Base-by-base conservation (phyloP, 192 early-diverging fungal species). In the Coemansia sp. region DNA sequence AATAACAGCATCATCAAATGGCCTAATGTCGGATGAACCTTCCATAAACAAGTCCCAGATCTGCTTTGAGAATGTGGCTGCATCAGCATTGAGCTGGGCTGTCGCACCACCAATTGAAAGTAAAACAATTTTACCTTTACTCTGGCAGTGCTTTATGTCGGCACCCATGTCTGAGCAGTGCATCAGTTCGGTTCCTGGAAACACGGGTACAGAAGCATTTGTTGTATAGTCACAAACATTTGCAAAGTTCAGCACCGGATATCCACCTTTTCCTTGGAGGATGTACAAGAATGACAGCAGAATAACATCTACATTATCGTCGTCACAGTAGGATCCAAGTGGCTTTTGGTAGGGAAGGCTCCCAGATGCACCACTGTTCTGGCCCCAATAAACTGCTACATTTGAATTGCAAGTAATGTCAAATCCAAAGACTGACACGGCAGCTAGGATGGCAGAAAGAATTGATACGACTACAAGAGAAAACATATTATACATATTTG, bases 11-110 rank as follows among this genome's bases (percentile, higher is more conserved):
- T 88, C 82, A 21, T 88, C 91, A 56, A 95, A 89, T 3, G 93
- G 93, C 6, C 92, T 84, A 16, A 71, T 75, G 6, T 62, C 18
- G 5, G 88, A 85, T 1, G 78, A 76, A 1, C 92, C 91, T 16
- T 86, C 89, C 63, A 92, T 77, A 66, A 94, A 94, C 36, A 91
- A 64, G 65, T 94, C 86, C 88, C 89, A 94, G 22, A 95, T 79
- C 46, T 89, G 88, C 40, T 87, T 66, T 1, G 94, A 92, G 70
- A 92, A 88, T 21, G 78, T 82, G 3, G 54, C 77, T 19, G 78
- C 89, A 65, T 89, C 87, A 8, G 76, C 84, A 16, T 73, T 69
- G 37, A 92, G 87, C 36, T 83, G 70, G 16, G 89, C 90, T 3
- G 88, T 80, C 8, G 89, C 87, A 43, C 88, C 90, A 63, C 92